Evolutionary conservation across 495 filamentous ascomycete genomes (phyloP).

Genomic region (Penicillium angulare): DNA sequence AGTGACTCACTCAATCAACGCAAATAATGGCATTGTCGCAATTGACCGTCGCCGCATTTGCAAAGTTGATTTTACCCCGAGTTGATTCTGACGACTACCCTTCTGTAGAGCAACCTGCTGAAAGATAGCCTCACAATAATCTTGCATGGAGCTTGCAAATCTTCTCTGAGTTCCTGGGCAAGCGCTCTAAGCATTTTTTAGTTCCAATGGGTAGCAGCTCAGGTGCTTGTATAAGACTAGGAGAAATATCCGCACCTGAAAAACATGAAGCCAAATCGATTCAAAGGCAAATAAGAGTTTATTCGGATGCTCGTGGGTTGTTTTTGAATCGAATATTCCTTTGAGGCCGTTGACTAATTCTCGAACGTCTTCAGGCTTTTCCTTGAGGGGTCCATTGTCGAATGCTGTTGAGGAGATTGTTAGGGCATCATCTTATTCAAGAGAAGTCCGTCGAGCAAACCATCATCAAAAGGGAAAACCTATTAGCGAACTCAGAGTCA

Average conservation of each 20-base stretch:
- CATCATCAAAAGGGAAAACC: constrained; percentile 4
- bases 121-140: background rate
- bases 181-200: background rate
- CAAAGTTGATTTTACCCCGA: background rate
- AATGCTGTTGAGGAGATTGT: background rate
- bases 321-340: background rate
- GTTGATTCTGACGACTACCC: background rate
- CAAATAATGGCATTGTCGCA: background rate
- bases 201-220: background rate
- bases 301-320: background rate
- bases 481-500: background rate
- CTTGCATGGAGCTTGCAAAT: background rate
- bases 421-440: background rate
- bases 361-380: background rate
- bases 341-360: background rate
- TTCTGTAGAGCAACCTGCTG: background rate
- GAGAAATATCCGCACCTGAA: background rate
- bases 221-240: background rate
- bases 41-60: background rate
- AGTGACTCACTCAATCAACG: background rate
- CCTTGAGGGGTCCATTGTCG: constrained; percentile 1
- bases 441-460: background rate
- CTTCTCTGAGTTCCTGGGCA: background rate
- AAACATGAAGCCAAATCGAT: background rate
- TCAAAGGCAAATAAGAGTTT: background rate